Base-by-base conservation (phyloP, 169 alveolate genomes). In the Cryptosporidium muris region DNA sequence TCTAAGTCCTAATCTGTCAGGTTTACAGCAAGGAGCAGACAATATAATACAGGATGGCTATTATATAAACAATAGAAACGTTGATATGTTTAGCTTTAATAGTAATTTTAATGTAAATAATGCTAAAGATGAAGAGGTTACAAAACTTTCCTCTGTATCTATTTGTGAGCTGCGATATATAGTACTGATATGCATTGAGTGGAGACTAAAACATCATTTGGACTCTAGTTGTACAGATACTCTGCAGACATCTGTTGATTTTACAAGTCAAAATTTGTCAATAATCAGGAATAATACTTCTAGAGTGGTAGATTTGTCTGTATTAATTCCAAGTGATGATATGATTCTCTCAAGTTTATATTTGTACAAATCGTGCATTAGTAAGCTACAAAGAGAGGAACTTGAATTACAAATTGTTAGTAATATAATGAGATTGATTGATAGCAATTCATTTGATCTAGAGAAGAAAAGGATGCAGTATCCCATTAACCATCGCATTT, bases 311-410 rank as follows among this genome's bases (percentile, higher is more conserved):
- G 67, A 43, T 43, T 34, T 54, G 2, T 8, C 62, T 12, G 5
- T 14, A 2, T n/a, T 60, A 9, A 45, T 63, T 38, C 85, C 85
- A 14, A 14, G 63, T n/a, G 60, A 58, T 4, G 85, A 47, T 58
- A 9, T 3, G 7, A 54, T 74, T 7, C 14, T 74, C 2, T 74
- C 85, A 14, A 12, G 14, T 48, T 40, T 74, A 12, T 74, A 58
- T 42, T 64, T 74, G 48, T 74, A 58, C 63, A 74, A 68, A 25
- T 74, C 85, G 52, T 74, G 85, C 62, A 48, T 74, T 12, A 74
- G 51, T 42, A 68, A 74, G 9, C 45, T 63, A 2, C 85, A 74
- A 38, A 38, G 68, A 47, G 85, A 56, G 34, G 85, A 58, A 51
- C 60, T 74, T 43, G 85, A 74, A 40, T 11, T 74, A 34, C 63